phyloP scores from a whole-genome alignment of 345 rosid species.

The Physaria fendleri region DNA sequence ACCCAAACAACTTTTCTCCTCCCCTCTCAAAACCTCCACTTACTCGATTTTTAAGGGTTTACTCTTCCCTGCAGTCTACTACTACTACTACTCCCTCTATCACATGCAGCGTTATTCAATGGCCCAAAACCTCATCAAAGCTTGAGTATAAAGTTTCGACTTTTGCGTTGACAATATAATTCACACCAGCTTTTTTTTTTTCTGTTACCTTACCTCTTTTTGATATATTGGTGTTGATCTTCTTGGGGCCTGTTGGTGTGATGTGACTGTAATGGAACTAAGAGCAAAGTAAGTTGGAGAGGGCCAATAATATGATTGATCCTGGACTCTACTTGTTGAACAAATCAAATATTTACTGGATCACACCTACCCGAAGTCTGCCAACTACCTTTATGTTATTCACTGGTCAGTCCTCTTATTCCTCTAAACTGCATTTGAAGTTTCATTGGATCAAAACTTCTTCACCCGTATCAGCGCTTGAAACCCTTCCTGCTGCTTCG shows the following conservation, averaged over 20 bases:
- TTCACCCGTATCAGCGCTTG: not conserved
- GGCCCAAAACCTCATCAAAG: slow-evolving; percentile 89
- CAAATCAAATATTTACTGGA: slow-evolving; percentile 75
- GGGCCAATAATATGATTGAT: no score
- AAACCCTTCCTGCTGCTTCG: not conserved
- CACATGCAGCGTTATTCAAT: slow-evolving; percentile 85
- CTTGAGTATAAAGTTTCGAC: slow-evolving; percentile 50
- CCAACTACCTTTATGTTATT: slow-evolving; percentile 86
- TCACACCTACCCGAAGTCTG: slow-evolving; percentile 64
- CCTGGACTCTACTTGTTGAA: slow-evolving; percentile 78
- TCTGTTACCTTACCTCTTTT: not conserved
- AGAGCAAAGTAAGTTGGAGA: slow-evolving; percentile 94
- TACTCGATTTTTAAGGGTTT: slow-evolving; percentile 31
- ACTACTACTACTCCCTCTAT: slow-evolving; percentile 31
- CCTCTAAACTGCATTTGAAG: not conserved
- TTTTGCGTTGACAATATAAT: not conserved
- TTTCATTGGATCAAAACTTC: not conserved
- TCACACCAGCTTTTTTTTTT: not conserved
- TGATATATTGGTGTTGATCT: not conserved
- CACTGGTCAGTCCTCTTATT: slow-evolving; percentile 54
- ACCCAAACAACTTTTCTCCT: slow-evolving; percentile 36
- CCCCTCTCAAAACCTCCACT: slow-evolving; percentile 24
- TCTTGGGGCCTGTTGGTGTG: slow-evolving; percentile 42
- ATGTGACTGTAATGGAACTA: slow-evolving; percentile 84
- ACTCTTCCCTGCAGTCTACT: slow-evolving; percentile 50